Evolutionary conservation across 2,329 filamentous ascomycete genomes (phyloP).

Genomic region (Hypoxylon sp.): DNA sequence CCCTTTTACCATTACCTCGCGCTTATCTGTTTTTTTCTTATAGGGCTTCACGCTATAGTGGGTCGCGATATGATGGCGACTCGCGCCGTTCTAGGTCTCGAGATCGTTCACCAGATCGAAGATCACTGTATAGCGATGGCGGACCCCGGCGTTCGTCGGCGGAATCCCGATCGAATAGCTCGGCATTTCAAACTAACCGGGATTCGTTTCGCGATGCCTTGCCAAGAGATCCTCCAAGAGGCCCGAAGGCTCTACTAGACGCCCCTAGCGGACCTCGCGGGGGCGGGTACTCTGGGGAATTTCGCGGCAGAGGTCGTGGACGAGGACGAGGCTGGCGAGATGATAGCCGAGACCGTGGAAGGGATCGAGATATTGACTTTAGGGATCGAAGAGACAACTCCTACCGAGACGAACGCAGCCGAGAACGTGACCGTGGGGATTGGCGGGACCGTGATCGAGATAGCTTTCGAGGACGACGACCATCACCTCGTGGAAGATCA

Average conservation of each 20-base stretch:
- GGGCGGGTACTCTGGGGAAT: constrained; percentile 75
- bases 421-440: constrained; percentile 68
- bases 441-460: constrained; percentile 68
- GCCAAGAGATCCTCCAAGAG: constrained; percentile 81
- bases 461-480: constrained; percentile 70
- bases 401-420: constrained; percentile 72
- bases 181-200: constrained; percentile 72
- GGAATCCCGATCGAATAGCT: constrained; percentile 69
- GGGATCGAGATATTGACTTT: constrained; percentile 73
- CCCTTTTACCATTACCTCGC: constrained; percentile 3
- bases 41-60: constrained; percentile 69
- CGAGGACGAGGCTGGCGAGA: constrained; percentile 73
- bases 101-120: constrained; percentile 77
- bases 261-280: constrained; percentile 77
- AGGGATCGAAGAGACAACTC: constrained; percentile 66
- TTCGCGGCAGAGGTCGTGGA: constrained; percentile 70
- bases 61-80: constrained; percentile 74
- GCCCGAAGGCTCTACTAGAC: constrained; percentile 84
- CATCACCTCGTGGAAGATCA: constrained; percentile 73
- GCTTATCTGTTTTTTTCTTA: constrained; percentile 50
- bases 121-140: constrained; percentile 70
- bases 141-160: constrained; percentile 79
- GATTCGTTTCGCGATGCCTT: constrained; percentile 70
- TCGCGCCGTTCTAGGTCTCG: constrained; percentile 74
- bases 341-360: constrained; percentile 72